phyloP scores from a whole-genome alignment of 2,329 filamentous ascomycete genomes.

The Diaporthe amygdali region DNA sequence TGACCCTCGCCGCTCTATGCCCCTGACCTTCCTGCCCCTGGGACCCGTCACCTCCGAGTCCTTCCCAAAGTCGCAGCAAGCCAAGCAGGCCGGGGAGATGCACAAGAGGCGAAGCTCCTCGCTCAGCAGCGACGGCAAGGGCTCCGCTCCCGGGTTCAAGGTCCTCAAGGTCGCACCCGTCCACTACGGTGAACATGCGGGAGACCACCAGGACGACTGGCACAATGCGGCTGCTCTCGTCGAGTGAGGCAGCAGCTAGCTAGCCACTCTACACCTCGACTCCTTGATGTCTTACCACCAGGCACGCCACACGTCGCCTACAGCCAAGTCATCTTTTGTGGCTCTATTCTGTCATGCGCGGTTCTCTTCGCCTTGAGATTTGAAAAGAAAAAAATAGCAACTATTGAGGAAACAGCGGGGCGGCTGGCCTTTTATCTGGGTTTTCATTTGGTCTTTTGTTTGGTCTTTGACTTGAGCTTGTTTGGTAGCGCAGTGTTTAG shows the following conservation, averaged over 20 bases:
- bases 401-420: not conserved
- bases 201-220: constrained; percentile 62
- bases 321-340: not conserved
- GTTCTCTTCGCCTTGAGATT: not conserved
- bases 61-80: constrained; percentile 52
- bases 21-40: constrained; percentile 57
- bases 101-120: constrained; percentile 58
- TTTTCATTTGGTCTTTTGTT: not conserved
- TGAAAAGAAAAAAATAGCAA: not conserved
- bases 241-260: constrained; percentile 35
- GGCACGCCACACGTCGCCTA: not conserved
- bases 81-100: constrained; percentile 29
- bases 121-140: constrained; percentile 51
- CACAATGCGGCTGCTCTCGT: constrained; percentile 48
- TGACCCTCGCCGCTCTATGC: constrained; percentile 15
- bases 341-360: not conserved
- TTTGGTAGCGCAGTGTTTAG: not conserved
- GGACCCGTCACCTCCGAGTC: constrained; percentile 63
- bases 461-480: not conserved
- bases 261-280: not conserved
- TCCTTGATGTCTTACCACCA: not conserved
- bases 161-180: constrained; percentile 70
- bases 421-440: too few relatives aligned
- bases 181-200: constrained; percentile 66
- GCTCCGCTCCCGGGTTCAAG: constrained; percentile 43